Conservation (phyloP, 176 grass and related monocot genomes). For the Leersia perrieri region DNA sequence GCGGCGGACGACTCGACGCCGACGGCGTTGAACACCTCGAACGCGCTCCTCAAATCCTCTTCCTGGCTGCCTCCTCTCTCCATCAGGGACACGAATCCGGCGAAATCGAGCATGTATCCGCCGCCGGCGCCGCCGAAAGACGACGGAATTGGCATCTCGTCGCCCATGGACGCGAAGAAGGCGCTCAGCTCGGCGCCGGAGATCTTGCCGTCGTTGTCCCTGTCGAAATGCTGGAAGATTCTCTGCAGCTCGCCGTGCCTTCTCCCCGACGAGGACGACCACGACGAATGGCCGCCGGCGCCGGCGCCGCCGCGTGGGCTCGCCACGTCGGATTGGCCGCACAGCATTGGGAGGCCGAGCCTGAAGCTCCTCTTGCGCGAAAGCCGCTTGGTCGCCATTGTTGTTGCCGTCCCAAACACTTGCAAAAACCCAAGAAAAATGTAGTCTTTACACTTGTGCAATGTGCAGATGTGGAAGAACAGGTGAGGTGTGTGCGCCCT, state of each 20-base stretch:
- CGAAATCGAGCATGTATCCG: slow-evolving; percentile 67
- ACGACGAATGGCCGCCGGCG: not conserved
- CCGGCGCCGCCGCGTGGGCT: not conserved
- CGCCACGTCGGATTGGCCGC: slow-evolving; percentile 36
- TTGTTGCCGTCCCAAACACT: slow-evolving; percentile 26
- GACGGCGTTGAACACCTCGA: slow-evolving; percentile 89
- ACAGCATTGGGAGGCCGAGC: slow-evolving; percentile 55
- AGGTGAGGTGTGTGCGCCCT: not conserved
- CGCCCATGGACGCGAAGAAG: slow-evolving; percentile 78
- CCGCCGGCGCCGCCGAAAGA: slow-evolving; percentile 27
- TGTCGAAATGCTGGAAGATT: slow-evolving; percentile 85
- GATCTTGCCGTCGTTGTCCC: slow-evolving; percentile 77
- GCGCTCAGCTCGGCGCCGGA: slow-evolving; percentile 64
- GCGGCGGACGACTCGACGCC: slow-evolving; percentile 66
- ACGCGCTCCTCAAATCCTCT: slow-evolving; percentile 74
- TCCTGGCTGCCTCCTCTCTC: slow-evolving; percentile 61
- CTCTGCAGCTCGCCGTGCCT: slow-evolving; percentile 53
- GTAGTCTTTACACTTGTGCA: not conserved
- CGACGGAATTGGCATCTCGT: slow-evolving; percentile 49
- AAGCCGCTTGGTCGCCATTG: slow-evolving; percentile 45
- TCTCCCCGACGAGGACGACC: slow-evolving; percentile 34
- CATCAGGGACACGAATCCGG: slow-evolving; percentile 76
- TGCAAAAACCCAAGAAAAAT: slow-evolving; percentile 5
- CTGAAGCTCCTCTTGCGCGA: slow-evolving; percentile 62
- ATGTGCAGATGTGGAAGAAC: slow-evolving; percentile 33